Evolutionary conservation across 2,329 filamentous ascomycete genomes (phyloP).

Genomic region (Fusarium coicis): DNA sequence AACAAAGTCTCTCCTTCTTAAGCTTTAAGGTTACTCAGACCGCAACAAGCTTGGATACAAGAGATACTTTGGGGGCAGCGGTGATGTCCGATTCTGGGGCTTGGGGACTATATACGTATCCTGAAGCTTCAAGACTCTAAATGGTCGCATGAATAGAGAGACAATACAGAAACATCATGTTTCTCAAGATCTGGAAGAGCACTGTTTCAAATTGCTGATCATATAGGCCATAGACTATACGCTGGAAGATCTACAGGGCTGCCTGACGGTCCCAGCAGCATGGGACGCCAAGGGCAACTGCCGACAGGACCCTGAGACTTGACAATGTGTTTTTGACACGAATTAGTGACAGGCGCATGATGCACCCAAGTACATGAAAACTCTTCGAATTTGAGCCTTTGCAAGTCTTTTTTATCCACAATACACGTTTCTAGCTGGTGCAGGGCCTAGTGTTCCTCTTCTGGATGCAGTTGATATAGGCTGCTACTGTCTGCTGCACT

Average conservation of each 20-base stretch:
- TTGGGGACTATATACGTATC: too few relatives aligned
- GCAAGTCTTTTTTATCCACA: too few relatives aligned
- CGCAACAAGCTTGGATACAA: neutral
- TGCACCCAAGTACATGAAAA: neutral
- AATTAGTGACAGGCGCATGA: neutral
- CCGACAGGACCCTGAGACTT: conserved; percentile 1
- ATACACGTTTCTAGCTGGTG: too few relatives aligned
- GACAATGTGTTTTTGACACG: neutral
- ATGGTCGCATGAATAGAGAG: neutral
- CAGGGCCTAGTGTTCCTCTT: too few relatives aligned
- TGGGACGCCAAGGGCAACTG: neutral
- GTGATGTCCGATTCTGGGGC: neutral
- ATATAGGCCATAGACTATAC: neutral
- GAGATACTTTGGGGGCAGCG: neutral
- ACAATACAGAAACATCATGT: rapidly evolving
- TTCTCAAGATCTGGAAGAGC: neutral
- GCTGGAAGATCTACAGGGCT: neutral
- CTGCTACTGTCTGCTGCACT: too few relatives aligned
- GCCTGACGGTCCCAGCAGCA: neutral
- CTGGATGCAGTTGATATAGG: too few relatives aligned
- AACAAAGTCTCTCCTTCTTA: neutral
- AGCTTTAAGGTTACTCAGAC: neutral
- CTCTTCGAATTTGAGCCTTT: too few relatives aligned
- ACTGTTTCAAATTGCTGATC: neutral
- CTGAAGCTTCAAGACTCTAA: too few relatives aligned